Base-by-base conservation (phyloP, 1,284 basidiomycete genomes). In the Moesziomyces antarcticus region DNA sequence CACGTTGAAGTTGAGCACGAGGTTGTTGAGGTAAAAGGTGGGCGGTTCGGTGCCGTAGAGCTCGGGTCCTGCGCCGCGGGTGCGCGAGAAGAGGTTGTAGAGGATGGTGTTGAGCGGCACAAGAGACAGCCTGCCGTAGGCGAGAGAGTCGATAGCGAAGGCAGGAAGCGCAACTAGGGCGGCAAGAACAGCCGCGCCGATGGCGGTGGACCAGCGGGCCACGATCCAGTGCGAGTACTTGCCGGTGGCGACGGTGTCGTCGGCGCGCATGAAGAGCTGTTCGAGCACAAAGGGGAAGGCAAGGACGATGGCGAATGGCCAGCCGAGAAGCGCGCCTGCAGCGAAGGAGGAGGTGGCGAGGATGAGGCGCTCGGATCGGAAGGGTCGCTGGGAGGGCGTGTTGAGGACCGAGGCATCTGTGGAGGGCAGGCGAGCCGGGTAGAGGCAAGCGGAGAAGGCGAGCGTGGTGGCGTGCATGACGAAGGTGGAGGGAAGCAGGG, bases 41-140 rank as follows among this genome's bases (percentile, higher is more conserved):
- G 89, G 88, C 1, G 95, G 92, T 57, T 92, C 91, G n/a, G 91
- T 93, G 49, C 96, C 96, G 84, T 98, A 99, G 20, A 99, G 88
- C 59, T 91, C 89, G 13, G 97, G 94, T 1, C 93, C 92, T 24
- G 89, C 85, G 41, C 91, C 89, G 30, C 88, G 89, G 5, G 75
- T 37, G 2, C 72, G 60, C 1, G 85, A 85, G 84, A 99, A 92
- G 71, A 99, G 88, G 85, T 99, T 99, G 88, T 99, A 99, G 54
- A 87, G 87, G 80, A 99, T 84, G 70, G 98, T 96, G 85, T 99
- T 97, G 90, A 94, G 92, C 1, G 95, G 92, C 1, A 93, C 92
- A 60, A 97, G 85, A 2, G 89, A 87, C 42, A 90, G 85, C 64
- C 88, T 89, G 30, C 93, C 93, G 82, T 98, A 99, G 3, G 92